Conservation (phyloP, 306 rosid species). For the Quercus bicolor region DNA sequence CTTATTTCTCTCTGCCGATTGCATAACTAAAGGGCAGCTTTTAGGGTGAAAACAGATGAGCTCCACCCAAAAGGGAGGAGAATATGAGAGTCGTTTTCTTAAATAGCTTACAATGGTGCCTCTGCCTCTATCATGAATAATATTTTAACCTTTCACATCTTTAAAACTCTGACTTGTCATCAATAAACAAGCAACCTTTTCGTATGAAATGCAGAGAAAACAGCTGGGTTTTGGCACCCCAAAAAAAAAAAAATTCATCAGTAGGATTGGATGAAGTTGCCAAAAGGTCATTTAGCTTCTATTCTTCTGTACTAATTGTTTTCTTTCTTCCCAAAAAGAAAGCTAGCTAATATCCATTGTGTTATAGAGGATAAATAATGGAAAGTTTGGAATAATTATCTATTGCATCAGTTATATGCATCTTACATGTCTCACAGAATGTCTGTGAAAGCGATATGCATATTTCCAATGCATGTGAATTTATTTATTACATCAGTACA, state of each 20-base stretch:
- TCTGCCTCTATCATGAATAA: background rate
- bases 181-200: slow-evolving; percentile 2
- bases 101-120: background rate
- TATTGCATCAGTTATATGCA: background rate
- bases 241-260: background rate
- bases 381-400: background rate
- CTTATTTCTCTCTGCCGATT: background rate
- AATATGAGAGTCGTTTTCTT: background rate
- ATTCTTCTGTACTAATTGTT: background rate
- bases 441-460: too few relatives aligned
- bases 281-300: slow-evolving; percentile 10
- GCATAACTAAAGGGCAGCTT: background rate
- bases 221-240: background rate
- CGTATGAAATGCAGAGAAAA: slow-evolving; percentile 12
- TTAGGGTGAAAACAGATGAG: background rate
- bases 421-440: too few relatives aligned
- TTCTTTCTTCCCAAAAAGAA: background rate
- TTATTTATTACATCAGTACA: background rate
- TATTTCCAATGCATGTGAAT: too few relatives aligned
- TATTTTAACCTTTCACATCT: background rate
- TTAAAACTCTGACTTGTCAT: slow-evolving; percentile 17
- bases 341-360: background rate
- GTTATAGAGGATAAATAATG: background rate
- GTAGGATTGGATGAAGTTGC: background rate
- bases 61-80: background rate